Evolutionary conservation across 2,329 filamentous ascomycete genomes (phyloP), one percentile per base, ranked within the genome.

Genomic region (Parafenestella ontariensis): DNA sequence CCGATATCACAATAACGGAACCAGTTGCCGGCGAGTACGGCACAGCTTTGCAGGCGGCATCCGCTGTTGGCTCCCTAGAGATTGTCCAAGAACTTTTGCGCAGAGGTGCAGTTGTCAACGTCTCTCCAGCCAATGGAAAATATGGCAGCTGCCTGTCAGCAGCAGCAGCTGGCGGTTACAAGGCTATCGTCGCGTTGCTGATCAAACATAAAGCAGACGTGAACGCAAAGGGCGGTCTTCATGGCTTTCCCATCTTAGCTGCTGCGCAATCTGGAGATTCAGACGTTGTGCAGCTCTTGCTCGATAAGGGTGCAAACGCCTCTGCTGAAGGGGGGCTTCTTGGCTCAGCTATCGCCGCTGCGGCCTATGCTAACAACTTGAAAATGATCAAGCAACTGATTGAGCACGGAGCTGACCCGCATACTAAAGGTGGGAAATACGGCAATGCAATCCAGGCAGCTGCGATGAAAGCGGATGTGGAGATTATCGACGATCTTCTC

Each of bases 21-120:
- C 37, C 37, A 42, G 21, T 58, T 15, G 47, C 55, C 10, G 66
- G 65, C 5, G 52, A 55, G 15, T 64, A 61, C 36, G 64, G 65
- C 9, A 62, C 60, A 21, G 56, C 66, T 9, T 51, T 70, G 17
- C 62, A 66, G 46, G 64, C 66, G 2, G 66, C 66, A 10, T 59
- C 54, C 23, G 47, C 50, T 18, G 55, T 37, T n/a, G 64, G 59
- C 1, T 51, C 58, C 33, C 20, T 51, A 15, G 46, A 59, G 7
- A 58, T 62, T 17, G 56, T 67, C 1, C 28, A 39, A 10, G 31
- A 54, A 29, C 48, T 69, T 9, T 33, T 69, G 3, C 40, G 65
- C 18, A 39, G 58, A 36, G 56, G 53, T 18, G 65, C 63, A 1
- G 49, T 59, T 13, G 51, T 65, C 7, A 62, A 69, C 23, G 37